phyloP scores from a whole-genome alignment of 2,329 filamentous ascomycete species.

The Colletotrichum endophyticum region DNA sequence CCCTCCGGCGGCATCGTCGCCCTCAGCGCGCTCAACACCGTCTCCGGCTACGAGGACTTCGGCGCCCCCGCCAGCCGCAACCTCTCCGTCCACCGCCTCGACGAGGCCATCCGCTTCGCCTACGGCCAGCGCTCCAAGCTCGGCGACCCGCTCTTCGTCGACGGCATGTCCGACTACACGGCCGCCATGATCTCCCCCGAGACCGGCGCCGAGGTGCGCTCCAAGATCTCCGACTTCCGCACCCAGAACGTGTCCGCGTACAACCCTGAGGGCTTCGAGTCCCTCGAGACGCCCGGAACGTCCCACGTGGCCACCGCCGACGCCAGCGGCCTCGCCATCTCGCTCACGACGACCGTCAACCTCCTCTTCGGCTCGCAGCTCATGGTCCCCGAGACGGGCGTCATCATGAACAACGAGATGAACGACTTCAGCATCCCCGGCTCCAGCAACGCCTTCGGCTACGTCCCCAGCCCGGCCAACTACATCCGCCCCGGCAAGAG shows the following conservation, averaged over 20 bases:
- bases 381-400: constrained; percentile 80
- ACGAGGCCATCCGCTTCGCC: constrained; percentile 83
- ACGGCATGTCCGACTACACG: constrained; percentile 64
- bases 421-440: constrained; percentile 81
- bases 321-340: constrained; percentile 72
- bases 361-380: constrained; percentile 77
- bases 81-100: constrained; percentile 77
- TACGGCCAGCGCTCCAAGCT: constrained; percentile 77
- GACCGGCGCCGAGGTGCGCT: constrained; percentile 57
- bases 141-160: constrained; percentile 77
- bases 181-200: constrained; percentile 68
- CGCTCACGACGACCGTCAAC: constrained; percentile 83
- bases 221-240: constrained; percentile 45
- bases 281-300: constrained; percentile 68
- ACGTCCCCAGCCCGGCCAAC: constrained; percentile 75
- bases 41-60: constrained; percentile 73
- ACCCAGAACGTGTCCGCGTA: constrained; percentile 44
- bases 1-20: constrained; percentile 78
- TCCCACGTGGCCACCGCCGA: constrained; percentile 73
- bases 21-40: constrained; percentile 74
- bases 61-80: constrained; percentile 57
- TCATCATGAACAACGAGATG: constrained; percentile 72
- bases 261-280: constrained; percentile 52
- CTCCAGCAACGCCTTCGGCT: constrained; percentile 76
- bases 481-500: constrained; percentile 79